Evolutionary conservation across 2,329 filamentous ascomycete species (phyloP), one percentile per base, ranked within the genome.

Genomic region (Sclerotinia nivalis): DNA sequence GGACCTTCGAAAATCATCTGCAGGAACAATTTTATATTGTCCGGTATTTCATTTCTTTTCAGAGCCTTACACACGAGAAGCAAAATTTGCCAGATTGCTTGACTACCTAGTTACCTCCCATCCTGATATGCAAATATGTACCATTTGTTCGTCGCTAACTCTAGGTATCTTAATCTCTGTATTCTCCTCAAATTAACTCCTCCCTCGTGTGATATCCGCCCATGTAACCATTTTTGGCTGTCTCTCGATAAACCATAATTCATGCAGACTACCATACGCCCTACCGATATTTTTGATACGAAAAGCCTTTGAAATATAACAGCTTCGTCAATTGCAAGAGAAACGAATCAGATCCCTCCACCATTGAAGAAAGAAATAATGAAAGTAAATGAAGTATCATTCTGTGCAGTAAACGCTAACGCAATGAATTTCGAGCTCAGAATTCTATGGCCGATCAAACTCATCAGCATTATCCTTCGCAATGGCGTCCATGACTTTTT

Each of bases 401-500:
- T 25, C 31, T 64, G 22, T 64, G 61, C n/a, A 25, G 15, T 5
- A 7, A 40, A 20, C 22, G 25, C 18, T 22, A 40, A 40, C 22
- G 28, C 22, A 40, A 64, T 52, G n/a, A 52, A 40, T 4, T 52
- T 37, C 31, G 34, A 64, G 9, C 9, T 13, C 2, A 28, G 34
- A 20, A 9, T 25, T 25, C 22, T 37, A 62, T 15, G 31, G 25
- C 18, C 20, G 52, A 22, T 69, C 60, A 13, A 69, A 8, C 40
- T 67, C 68, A 22, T 59, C 34, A 9, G 28, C 25, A 31, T 71
- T 71, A 15, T 67, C 50, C 4, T 75, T 70, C 25, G 73, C 71
- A 20, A 66, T 61, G 4, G 28, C 72, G n/a, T 71, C 55, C 47
- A 71, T 61, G 10, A 66, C 71, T n/a, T 67, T 68, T 58, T 78